phyloP scores from a whole-genome alignment of 768 basidiomycete species.

The Tephrocybe sp. region DNA sequence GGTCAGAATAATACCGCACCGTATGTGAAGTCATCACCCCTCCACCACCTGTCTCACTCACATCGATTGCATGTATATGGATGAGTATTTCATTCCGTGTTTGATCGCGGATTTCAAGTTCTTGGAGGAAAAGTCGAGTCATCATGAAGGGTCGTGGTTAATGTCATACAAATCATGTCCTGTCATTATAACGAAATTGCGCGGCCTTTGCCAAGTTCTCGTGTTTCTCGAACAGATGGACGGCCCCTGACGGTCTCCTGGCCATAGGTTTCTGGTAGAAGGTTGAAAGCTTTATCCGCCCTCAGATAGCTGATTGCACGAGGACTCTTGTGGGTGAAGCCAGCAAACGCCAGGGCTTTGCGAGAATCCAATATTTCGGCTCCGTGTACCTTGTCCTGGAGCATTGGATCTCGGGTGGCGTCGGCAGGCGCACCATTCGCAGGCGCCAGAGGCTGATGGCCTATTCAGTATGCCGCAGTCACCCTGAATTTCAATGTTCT shows the following conservation, averaged over 20 bases:
- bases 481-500: constrained; percentile 7
- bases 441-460: constrained; percentile 81
- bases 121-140: not conserved
- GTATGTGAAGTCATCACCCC: too few relatives aligned
- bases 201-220: constrained; percentile 67
- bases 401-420: constrained; percentile 85
- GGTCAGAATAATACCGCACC: not conserved
- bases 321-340: constrained; percentile 89
- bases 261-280: constrained; percentile 48
- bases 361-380: constrained; percentile 85
- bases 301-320: constrained; percentile 75
- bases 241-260: constrained; percentile 63
- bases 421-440: constrained; percentile 84
- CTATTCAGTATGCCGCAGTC: constrained; percentile 16
- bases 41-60: too few relatives aligned
- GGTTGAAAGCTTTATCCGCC: constrained; percentile 72
- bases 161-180: constrained; percentile 6
- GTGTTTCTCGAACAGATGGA: constrained; percentile 58
- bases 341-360: constrained; percentile 89
- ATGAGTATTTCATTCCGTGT: too few relatives aligned
- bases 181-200: constrained; percentile 77
- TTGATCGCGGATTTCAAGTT: not conserved
- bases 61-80: too few relatives aligned
- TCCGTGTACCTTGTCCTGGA: constrained; percentile 84
- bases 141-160: constrained; percentile 11